Evolutionary conservation across 1,284 basidiomycete genomes (phyloP).

Genomic region (Taiwanofungus camphoratus): DNA sequence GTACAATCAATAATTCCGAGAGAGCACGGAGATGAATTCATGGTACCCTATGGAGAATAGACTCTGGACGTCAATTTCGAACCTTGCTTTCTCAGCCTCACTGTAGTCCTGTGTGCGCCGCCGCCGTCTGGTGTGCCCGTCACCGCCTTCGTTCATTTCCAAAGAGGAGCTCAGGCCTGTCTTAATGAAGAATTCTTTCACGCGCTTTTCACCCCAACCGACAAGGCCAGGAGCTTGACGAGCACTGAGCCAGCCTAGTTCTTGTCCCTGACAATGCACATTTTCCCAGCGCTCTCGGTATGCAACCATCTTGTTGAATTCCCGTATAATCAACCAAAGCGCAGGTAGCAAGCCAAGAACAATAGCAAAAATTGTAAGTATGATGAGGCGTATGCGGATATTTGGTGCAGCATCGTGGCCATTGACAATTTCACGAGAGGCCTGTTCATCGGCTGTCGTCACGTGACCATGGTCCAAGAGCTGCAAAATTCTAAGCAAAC

Average conservation of each 20-base stretch:
- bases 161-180: conserved; percentile 56
- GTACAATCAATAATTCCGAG: background rate
- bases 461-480: conserved; percentile 47
- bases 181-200: conserved; percentile 65
- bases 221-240: conserved; percentile 52
- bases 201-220: conserved; percentile 65
- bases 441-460: conserved; percentile 27
- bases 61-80: conserved; percentile 62
- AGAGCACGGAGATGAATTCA: conserved; percentile 7
- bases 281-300: conserved; percentile 57
- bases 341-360: conserved; percentile 59
- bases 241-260: conserved; percentile 70
- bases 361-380: conserved; percentile 57
- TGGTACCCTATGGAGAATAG: conserved; percentile 70
- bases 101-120: conserved; percentile 32
- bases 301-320: conserved; percentile 51
- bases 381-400: conserved; percentile 55
- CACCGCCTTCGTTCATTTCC: conserved; percentile 25
- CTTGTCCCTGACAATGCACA: conserved; percentile 57
- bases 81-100: conserved; percentile 36
- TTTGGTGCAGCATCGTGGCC: conserved; percentile 39
- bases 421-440: background rate
- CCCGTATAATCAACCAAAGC: conserved; percentile 57
- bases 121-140: conserved; percentile 22
- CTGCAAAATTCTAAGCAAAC: conserved; percentile 62